These are phyloP conservation scores for Aspergillus novoparasiticus DNA, from an alignment of 2,329 filamentous ascomycete species.

Conservation along the genomic window DNA sequence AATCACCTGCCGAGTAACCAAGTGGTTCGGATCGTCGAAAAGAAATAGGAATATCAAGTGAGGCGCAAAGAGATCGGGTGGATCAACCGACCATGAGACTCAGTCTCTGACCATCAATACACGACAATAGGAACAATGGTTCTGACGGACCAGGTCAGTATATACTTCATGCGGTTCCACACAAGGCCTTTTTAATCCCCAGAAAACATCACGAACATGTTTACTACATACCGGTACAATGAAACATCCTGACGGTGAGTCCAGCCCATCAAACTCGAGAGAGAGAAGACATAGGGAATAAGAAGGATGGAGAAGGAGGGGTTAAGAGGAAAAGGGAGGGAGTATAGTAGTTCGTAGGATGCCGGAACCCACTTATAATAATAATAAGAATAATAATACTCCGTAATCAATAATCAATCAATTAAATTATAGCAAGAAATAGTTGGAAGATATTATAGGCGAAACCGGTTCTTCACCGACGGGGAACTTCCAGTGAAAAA, in stretches of 20 bases:
- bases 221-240: neutral
- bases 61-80: slow-evolving; percentile 11
- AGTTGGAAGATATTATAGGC: neutral
- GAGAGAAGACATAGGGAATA: neutral
- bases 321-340: neutral
- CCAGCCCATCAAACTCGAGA: neutral
- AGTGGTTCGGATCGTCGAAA: neutral
- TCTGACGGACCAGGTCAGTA: neutral
- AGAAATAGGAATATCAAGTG: neutral
- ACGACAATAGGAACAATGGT: neutral
- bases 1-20: slow-evolving; percentile 12
- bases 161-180: neutral
- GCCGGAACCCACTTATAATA: neutral
- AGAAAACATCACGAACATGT: neutral
- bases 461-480: neutral
- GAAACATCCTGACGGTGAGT: neutral
- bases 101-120: slow-evolving; percentile 2
- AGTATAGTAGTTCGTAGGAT: neutral
- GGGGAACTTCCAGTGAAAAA: neutral
- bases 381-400: neutral
- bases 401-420: neutral
- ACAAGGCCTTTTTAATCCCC: neutral
- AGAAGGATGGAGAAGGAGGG: neutral
- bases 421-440: neutral
- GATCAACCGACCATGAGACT: slow-evolving; percentile 17